Evolutionary conservation across 768 basidiomycete genomes (phyloP), one percentile per base, ranked within the genome.

Genomic region (Russula virescens): DNA sequence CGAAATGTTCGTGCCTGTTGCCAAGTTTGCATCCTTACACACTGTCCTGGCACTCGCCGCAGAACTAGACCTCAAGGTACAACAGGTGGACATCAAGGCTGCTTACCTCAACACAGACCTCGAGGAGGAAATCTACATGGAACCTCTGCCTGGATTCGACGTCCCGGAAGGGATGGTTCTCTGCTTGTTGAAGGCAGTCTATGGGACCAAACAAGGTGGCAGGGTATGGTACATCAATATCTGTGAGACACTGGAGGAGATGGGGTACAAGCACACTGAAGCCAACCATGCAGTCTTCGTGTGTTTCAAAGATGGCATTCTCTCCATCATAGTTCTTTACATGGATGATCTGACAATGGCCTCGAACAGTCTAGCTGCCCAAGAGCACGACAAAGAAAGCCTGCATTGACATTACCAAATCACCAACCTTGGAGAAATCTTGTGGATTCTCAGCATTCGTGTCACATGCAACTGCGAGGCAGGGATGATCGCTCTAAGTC

Each of bases 11-110:
- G 42, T 8, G 16, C 68, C 73, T 0, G 66, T 71, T 16, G 45
- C 59, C 8, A 61, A 63, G n/a, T 50, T 68, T 18, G 51, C 51
- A 1, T 63, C 65, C 42, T 58, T 69, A 38, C 62, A 66, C 5
- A 10, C 35, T 10, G 18, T 43, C 3, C 18, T 43, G 1, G 42
- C 42, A 16, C 2, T 43, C 3, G 18, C 42, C 11, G 13, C 42
- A 1, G 8, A 43, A 43, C 42, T 3, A 2, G 8, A 43, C 18
- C 8, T 2, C 16, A 18, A 43, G 19, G 18, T 43, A 2, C 42
- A 43, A 3, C 42, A 43, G 42, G 19, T 43, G 18, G 42, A 43
- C 18, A 18, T 61, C 18, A 47, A 54, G 40, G 26, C 46, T 3
- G 45, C 58, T 1, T 60, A 51, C 14, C 49, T 60, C 5, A 48